Evolutionary conservation across 1,139 yeast genomes (phyloP), one percentile per base, ranked within the genome.

Genomic region (Komagataea norvegica): DNA sequence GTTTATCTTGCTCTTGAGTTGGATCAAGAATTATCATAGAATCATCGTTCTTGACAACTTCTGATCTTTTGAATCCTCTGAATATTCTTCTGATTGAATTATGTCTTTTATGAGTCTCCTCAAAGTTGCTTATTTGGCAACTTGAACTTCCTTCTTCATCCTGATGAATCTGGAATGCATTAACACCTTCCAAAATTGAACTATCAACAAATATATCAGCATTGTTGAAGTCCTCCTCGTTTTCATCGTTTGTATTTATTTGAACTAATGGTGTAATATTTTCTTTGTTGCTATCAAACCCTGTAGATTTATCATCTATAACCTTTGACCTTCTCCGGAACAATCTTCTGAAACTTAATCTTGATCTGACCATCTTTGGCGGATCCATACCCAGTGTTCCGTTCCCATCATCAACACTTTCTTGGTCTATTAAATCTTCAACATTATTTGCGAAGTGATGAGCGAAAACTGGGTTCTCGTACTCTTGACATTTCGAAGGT

Each of bases 251-350:
- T n/a, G 27, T 24, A 3, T n/a, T n/a, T n/a, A n/a, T n/a, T n/a
- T n/a, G n/a, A n/a, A 17, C 16, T 18, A 34, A 36, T 10, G 43
- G 45, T 8, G 37, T 25, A 14, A 37, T n/a, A 19, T 42, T 42
- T 20, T 42, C 43, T 19, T 42, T 42, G 17, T 42, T 30, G 14
- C 45, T 42, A 19, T 32, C 33, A 19, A n/a, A 21, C 10, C 34
- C 25, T 4, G 16, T 16, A 6, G 34, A 14, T 9, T 10, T 10
- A 8, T 14, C 29, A 14, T 27, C 29, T 8, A 21, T 5, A 8
- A 18, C 13, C n/a, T 19, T 31, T n/a, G 29, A 5, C 11, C 18
- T 36, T 31, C 29, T 36, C 22, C 16, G 35, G 29, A 41, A 38
- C 8, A 38, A 10, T 9, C 27, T 25, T 22, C 29, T 19, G 17